Base-by-base conservation (phyloP, 2,329 filamentous ascomycete genomes). In the Daldinia eschscholtzii region DNA sequence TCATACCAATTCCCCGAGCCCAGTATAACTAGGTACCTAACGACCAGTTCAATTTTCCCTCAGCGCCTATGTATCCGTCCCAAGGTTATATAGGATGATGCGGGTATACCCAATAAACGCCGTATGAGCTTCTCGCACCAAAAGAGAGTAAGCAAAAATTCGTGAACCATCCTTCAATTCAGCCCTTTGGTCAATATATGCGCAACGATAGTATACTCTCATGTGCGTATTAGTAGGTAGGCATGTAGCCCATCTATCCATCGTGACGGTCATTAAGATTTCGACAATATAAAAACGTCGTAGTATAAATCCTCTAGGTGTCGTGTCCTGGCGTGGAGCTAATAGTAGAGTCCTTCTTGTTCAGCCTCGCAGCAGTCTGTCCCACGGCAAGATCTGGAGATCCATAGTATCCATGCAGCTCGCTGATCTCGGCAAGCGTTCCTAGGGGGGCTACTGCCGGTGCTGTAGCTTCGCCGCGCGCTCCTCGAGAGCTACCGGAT, bases 321-420 rank as follows among this genome's bases (percentile, higher is more conserved):
- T 67, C 39, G 2, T 37, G 15, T 7, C 28, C 50, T 23, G 68
- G 39, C 28, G 44, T n/a, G 5, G 70, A 70, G 56, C 42, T 63
- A 3, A 37, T 52, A 13, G 72, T 50, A 3, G 69, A 70, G n/a
- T 59, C 28, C 20, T 64, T 59, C 46, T 44, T 57, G 42, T 56
- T 50, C 42, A 71, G 30, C 26, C 35, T 66, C 57, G 71, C 67
- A 6, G 79, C 76, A 13, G 82, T 86, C 73, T 86, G 81, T 0
- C 84, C 84, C 4, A 77, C 80, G 7, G 79, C 79, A 0, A 77
- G 74, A 56, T 82, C 75, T 2, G 73, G 63, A 1, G 83, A 80
- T 0, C 84, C 84, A 62, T 86, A 83, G 41, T 84, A 81, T 2
- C 85, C 85, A 59, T 86, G 84, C 57, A 84, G 78, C 64, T 84